phyloP scores from a whole-genome alignment of 441 rosid genomes.

The Gossypium aridum region DNA sequence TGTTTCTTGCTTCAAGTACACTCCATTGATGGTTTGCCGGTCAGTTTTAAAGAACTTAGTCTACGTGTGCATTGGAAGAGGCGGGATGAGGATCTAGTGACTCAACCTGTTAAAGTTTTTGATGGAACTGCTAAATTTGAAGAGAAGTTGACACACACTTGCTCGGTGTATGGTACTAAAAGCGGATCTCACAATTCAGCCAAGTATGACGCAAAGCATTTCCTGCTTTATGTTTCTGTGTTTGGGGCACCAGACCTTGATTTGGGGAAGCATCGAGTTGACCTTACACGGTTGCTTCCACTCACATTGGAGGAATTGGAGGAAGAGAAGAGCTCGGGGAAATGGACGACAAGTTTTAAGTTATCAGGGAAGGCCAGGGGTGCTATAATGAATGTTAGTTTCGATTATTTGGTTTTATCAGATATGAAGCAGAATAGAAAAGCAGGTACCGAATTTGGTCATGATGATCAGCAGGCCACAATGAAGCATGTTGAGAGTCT shows the following conservation, averaged over 20 bases:
- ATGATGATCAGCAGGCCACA: conserved; percentile 30
- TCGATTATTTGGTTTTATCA: conserved; percentile 59
- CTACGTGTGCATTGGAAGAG: conserved; percentile 86
- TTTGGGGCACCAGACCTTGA: conserved; percentile 60
- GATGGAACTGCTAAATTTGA: conserved; percentile 63
- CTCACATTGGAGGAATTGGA: conserved; percentile 86
- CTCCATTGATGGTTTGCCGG: conserved; percentile 59
- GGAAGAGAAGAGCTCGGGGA: conserved; percentile 81
- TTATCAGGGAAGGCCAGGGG: conserved; percentile 76
- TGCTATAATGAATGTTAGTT: conserved; percentile 72
- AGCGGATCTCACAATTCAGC: conserved; percentile 82
- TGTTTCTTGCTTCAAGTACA: conserved; percentile 78
- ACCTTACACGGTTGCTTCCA: conserved; percentile 85
- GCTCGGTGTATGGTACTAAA: conserved; percentile 72
- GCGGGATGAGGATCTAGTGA: conserved; percentile 56
- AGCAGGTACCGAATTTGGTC: conserved; percentile 25
- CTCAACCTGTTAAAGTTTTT: conserved; percentile 49
- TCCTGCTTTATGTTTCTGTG: conserved; percentile 60
- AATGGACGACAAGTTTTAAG: conserved; percentile 91
- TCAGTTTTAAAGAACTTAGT: conserved; percentile 44
- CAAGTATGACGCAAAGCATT: conserved; percentile 88
- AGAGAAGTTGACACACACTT: conserved; percentile 61
- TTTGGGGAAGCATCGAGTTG: conserved; percentile 91
- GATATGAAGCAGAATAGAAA: conserved; percentile 37
- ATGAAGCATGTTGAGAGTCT: conserved; percentile 39